phyloP scores from a whole-genome alignment of 805 yeast genomes.

The Barnettozyma salicaria region DNA sequence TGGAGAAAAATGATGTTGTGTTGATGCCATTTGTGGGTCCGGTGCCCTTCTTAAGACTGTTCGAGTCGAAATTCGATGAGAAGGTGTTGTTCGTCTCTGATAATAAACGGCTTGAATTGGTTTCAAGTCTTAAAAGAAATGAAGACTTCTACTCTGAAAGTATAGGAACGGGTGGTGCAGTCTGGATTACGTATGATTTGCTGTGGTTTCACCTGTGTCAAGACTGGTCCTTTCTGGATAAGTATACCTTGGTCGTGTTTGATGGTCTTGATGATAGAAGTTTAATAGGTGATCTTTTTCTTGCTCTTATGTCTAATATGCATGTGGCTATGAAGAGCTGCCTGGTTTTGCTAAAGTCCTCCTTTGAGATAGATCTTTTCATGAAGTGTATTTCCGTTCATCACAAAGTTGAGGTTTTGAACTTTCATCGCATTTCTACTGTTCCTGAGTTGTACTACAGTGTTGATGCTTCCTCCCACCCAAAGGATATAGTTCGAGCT shows the following conservation, averaged over 20 bases:
- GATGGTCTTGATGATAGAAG: constrained; percentile 4
- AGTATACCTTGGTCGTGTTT: constrained; percentile 4
- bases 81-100: constrained; percentile 2
- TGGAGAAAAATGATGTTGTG: constrained; percentile 6
- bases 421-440: constrained; percentile 40
- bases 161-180: background rate
- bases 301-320: constrained; percentile 1
- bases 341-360: background rate
- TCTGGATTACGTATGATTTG: constrained; percentile 7
- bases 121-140: constrained; percentile 1
- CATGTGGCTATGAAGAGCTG: constrained; percentile 1
- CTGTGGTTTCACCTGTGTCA: constrained; percentile 1
- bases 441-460: constrained; percentile 95
- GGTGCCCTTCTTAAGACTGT: constrained; percentile 2
- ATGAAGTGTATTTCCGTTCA: background rate
- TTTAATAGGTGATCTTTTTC: constrained; percentile 3
- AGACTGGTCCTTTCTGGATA: background rate
- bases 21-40: constrained; percentile 4
- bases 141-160: background rate
- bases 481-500: constrained; percentile 75
- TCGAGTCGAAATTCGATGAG: constrained; percentile 4
- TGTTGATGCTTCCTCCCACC: constrained; percentile 91
- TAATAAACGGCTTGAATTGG: constrained; percentile 1
- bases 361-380: background rate
- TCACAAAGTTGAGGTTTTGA: background rate